A percentile compares a stretch with the other conserved stretches of the same genome.
Conservation (phyloP, 352 stramenopile species). For the Phytopythium litorale region DNA sequence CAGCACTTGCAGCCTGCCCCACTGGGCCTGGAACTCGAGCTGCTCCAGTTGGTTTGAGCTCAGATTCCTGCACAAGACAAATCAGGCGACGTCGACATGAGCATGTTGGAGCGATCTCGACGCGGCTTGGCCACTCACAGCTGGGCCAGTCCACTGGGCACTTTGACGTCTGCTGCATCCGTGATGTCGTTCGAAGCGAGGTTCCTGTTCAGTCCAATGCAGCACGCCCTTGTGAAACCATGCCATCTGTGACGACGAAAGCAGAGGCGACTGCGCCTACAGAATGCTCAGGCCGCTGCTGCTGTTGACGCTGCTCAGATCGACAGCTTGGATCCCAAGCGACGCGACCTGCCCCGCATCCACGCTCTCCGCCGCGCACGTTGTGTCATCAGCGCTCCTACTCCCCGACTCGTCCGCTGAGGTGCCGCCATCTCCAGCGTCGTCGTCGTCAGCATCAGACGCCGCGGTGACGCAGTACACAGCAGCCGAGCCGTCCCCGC, state of each 20-base stretch:
- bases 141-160: background rate
- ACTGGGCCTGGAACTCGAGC: constrained; percentile 4
- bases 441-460: background rate
- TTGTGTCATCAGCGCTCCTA: background rate
- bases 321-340: background rate
- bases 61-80: background rate
- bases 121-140: background rate
- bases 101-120: background rate
- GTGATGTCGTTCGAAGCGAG: background rate
- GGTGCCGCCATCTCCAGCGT: background rate
- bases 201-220: background rate
- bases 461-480: constrained; percentile 1
- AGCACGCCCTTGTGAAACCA: background rate
- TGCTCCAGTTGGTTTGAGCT: background rate
- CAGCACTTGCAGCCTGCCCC: constrained; percentile 5
- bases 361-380: background rate
- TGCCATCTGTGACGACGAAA: background rate
- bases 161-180: background rate
- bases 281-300: background rate
- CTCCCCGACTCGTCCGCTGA: background rate
- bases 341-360: background rate
- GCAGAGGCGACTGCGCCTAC: background rate
- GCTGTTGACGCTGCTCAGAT: constrained; percentile 3
- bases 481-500: background rate
- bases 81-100: background rate